Evolutionary conservation across 2,329 filamentous ascomycete species (phyloP).

Genomic region (Colletotrichum abscissum): DNA sequence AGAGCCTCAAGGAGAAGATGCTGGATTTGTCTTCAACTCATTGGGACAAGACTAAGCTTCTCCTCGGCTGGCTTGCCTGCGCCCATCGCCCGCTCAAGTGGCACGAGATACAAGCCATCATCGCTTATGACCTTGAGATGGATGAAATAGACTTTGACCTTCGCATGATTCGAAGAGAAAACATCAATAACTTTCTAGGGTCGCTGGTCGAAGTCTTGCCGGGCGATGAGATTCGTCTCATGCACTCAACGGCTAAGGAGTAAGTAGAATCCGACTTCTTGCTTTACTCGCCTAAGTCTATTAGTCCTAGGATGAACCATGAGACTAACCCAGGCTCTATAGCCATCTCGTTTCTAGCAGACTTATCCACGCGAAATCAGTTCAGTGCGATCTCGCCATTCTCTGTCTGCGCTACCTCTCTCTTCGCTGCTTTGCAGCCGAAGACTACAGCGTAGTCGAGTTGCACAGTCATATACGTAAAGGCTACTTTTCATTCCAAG

Average conservation of each 20-base stretch:
- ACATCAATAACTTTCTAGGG: slow-evolving; percentile 47
- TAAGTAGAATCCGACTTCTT: slow-evolving; percentile 35
- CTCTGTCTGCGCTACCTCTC: slow-evolving; percentile 49
- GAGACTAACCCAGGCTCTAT: not conserved
- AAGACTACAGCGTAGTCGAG: slow-evolving; percentile 20
- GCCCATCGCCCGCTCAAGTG: slow-evolving; percentile 52
- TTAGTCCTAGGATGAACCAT: not conserved
- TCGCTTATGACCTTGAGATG: slow-evolving; percentile 39
- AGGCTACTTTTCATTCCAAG: slow-evolving; percentile 50
- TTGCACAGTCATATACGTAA: slow-evolving; percentile 23
- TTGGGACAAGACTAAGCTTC: slow-evolving; percentile 41
- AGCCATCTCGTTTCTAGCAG: slow-evolving; percentile 41
- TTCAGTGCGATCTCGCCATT: slow-evolving; percentile 45
- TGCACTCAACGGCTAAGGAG: slow-evolving; percentile 51
- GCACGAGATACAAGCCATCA: slow-evolving; percentile 53
- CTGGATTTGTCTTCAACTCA: not conserved
- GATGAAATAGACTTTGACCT: slow-evolving; percentile 38
- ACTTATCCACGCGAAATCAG: slow-evolving; percentile 38
- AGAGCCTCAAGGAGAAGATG: slow-evolving; percentile 21
- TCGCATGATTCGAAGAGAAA: slow-evolving; percentile 36
- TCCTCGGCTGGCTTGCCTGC: slow-evolving; percentile 54
- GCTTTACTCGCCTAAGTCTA: too few species aligned
- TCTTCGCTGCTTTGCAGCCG: slow-evolving; percentile 44
- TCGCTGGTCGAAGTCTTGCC: slow-evolving; percentile 48
- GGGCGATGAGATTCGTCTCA: slow-evolving; percentile 48